phyloP scores from a whole-genome alignment of 2,329 filamentous ascomycete genomes.

The Fusarium sp. region DNA sequence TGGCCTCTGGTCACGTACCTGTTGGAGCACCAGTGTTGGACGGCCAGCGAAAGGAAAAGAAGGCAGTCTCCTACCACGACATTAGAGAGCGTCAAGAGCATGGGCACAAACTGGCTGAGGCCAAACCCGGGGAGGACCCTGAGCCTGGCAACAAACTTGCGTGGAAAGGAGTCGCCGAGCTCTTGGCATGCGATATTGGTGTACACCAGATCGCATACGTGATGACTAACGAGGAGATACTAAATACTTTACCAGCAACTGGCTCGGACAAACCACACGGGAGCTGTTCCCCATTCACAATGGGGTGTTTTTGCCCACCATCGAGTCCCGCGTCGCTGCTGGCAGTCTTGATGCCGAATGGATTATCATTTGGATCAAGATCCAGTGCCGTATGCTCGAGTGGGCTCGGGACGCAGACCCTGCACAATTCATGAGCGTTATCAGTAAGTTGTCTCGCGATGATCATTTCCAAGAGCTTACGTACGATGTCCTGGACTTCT shows the following conservation, averaged over 20 bases:
- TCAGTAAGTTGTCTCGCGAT: constrained; percentile 40
- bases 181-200: constrained; percentile 44
- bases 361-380: constrained; percentile 51
- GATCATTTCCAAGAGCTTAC: constrained; percentile 17
- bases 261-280: constrained; percentile 38
- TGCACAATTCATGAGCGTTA: constrained; percentile 48
- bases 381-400: constrained; percentile 51
- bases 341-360: constrained; percentile 53
- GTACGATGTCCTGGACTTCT: constrained; percentile 54
- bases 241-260: constrained; percentile 27
- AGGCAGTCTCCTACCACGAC: background rate
- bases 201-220: constrained; percentile 42
- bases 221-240: constrained; percentile 7
- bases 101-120: background rate
- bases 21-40: constrained; percentile 6
- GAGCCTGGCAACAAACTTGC: constrained; percentile 5
- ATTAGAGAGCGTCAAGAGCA: background rate
- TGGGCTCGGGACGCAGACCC: constrained; percentile 47
- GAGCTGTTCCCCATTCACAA: background rate
- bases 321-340: constrained; percentile 56
- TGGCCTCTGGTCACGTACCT: background rate
- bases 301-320: constrained; percentile 24
- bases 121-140: background rate
- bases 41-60: background rate
- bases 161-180: constrained; percentile 42